These are phyloP conservation scores for Bipolaris zeicola DNA, from an alignment of 2,329 filamentous ascomycete species.

Conservation along the genomic window DNA sequence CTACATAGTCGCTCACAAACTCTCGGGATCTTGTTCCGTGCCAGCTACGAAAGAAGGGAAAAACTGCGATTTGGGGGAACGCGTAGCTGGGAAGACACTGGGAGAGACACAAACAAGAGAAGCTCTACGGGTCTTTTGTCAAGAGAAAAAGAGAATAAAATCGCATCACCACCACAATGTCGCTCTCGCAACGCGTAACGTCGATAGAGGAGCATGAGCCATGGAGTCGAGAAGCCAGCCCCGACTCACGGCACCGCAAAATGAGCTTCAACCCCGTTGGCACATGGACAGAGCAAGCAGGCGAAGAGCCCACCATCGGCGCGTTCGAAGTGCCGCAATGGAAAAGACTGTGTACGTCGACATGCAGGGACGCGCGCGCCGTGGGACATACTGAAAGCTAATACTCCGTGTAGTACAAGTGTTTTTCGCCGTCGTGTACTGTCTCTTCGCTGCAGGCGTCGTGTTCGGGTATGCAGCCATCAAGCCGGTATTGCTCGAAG, in stretches of 20 bases:
- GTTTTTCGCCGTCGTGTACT: constrained; percentile 70
- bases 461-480: constrained; percentile 51
- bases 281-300: constrained; percentile 50
- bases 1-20: too few relatives aligned
- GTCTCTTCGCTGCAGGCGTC: constrained; percentile 71
- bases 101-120: not conserved
- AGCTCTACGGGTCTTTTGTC: not conserved
- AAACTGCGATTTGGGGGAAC: too few relatives aligned
- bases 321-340: constrained; percentile 62
- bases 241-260: constrained; percentile 51
- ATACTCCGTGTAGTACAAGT: constrained; percentile 65
- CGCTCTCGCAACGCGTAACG: constrained; percentile 48
- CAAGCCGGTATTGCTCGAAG: constrained; percentile 48
- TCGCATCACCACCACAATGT: constrained; percentile 36
- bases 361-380: too few relatives aligned
- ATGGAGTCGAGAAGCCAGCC: constrained; percentile 47
- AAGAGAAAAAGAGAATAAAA: not conserved
- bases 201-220: constrained; percentile 50
- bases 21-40: too few relatives aligned
- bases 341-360: constrained; percentile 58
- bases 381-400: constrained; percentile 12
- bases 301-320: constrained; percentile 50
- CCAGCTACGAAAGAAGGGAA: too few relatives aligned
- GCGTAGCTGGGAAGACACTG: not conserved
- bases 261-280: constrained; percentile 58